These are phyloP conservation scores for Bullera alba DNA, from an alignment of 768 basidiomycete genomes.

Conservation along the genomic window DNA sequence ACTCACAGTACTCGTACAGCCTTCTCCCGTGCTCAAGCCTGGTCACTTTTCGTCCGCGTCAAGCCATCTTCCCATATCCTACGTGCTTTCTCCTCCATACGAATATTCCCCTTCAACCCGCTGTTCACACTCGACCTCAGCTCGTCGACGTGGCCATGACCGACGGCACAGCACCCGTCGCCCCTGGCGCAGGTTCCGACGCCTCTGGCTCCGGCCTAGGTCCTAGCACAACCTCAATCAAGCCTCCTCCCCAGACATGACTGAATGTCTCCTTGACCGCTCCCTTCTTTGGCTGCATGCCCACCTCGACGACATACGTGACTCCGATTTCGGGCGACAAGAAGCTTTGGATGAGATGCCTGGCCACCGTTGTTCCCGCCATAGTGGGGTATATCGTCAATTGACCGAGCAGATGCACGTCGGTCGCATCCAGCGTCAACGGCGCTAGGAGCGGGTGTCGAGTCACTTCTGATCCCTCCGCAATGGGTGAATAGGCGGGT, in stretches of 20 bases:
- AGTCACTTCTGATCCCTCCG: not conserved
- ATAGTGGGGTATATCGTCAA: constrained; percentile 7
- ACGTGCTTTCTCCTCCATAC: too few species aligned
- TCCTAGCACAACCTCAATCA: constrained; percentile 33
- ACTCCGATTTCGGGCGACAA: constrained; percentile 28
- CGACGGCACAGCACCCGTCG: not conserved
- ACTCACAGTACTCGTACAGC: too few species aligned
- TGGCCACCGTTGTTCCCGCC: constrained; percentile 4
- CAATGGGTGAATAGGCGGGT: not conserved
- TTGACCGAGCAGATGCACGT: constrained; percentile 34
- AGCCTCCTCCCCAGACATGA: constrained; percentile 41
- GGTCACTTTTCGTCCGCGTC: too few species aligned
- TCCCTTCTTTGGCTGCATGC: constrained; percentile 29
- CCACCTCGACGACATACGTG: constrained; percentile 36
- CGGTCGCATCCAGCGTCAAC: constrained; percentile 12
- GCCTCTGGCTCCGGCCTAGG: not conserved
- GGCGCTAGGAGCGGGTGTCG: not conserved
- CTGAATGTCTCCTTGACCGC: constrained; percentile 33
- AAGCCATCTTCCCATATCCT: too few species aligned
- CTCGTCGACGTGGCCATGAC: too few species aligned
- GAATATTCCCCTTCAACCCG: too few species aligned
- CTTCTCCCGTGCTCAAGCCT: too few species aligned
- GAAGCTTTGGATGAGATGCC: constrained; percentile 27
- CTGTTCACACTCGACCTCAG: too few species aligned
- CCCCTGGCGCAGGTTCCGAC: too few species aligned